Base-by-base conservation (phyloP, 768 basidiomycete species). In the Piloderma croceum region DNA sequence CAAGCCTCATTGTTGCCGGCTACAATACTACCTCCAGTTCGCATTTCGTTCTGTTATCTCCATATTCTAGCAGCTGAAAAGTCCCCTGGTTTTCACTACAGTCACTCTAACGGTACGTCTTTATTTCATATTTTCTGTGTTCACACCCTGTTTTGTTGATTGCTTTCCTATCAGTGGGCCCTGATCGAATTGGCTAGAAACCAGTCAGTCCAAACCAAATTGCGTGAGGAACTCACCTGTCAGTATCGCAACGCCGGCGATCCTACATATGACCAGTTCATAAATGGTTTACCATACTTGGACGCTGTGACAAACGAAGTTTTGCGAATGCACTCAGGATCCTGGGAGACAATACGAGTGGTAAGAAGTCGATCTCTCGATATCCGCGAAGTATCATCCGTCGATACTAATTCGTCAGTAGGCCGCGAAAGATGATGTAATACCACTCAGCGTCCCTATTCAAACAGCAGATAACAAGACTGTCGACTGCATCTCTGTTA, bases 391-490 rank as follows among this genome's bases (percentile, higher is more conserved):
- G n/a, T n/a, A n/a, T n/a, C n/a, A n/a, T n/a, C n/a, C n/a, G n/a
- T n/a, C n/a, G 46, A n/a, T 20, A 21, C 12, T 7, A 4, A 12
- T 21, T 15, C 15, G 22, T 18, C 24, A 18, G 6, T 43, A 77
- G 68, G 70, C 74, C 0, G 51, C 58, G 1, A 58, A 68, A 42
- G 80, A 83, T 50, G 75, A 80, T 41, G 54, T 78, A 2, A 67
- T 86, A 9, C 81, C 80, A 0, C 64, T 84, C n/a, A 64, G 63
- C 9, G 50, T 53, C 2, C 77, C 78, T 4, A 50, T 81, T 13
- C 55, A 49, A 9, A 72, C 71, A 0, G 46, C 56, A 1, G 54
- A n/a, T n/a, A n/a, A n/a, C n/a, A n/a, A n/a, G n/a, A n/a, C n/a
- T n/a, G n/a, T n/a, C n/a, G n/a, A n/a, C 69, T 0, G 77, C 13